Base-by-base conservation (phyloP, 768 basidiomycete species). In the Termitomyces sp. region DNA sequence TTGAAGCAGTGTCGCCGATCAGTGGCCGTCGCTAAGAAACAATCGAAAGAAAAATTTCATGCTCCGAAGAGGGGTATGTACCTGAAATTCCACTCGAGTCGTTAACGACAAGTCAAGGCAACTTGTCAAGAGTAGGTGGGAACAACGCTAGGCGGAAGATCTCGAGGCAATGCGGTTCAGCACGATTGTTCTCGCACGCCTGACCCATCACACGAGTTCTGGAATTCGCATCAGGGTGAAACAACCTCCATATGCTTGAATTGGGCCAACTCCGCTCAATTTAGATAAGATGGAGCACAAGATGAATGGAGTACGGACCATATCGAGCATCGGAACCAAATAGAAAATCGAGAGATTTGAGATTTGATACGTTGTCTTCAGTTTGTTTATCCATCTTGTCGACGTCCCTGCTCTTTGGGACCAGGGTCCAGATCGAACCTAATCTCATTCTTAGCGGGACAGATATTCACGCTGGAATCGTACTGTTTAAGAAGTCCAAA, bases 341-440 rank as follows among this genome's bases (percentile, higher is more conserved):
- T 45, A 55, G 47, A 56, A 52, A 50, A 65, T 51, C 56, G 52
- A 49, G 59, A 54, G 46, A 31, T 46, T 60, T 56, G 54, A 54
- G 48, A 57, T 46, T 58, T 52, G 50, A 45, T 56, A 43, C 42
- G 15, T 43, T 38, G 45, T 38, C 14, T 46, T 60, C 10, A 37
- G 52, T 57, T 42, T 51, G 55, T 56, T 60, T 60, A 25, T 53
- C 46, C 47, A 59, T 54, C 37, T 52, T 31, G 34, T 55, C 54
- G 15, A 37, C 50, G 51, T 47, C 52, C 52, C 52, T 52, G 49
- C 29, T 49, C 37, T 61, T 8, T 37, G 25, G 40, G 34, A 25
- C 20, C 60, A 56, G 61, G 61, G 61, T 48, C 46, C 42, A 43
- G 25, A 61, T 61, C 57, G 43, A 65, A 60, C 47, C 63, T 65